A percentile compares a stretch with the other conserved stretches of the same genome.
Conservation (phyloP, 805 yeast species). For the Clavispora fructus region DNA sequence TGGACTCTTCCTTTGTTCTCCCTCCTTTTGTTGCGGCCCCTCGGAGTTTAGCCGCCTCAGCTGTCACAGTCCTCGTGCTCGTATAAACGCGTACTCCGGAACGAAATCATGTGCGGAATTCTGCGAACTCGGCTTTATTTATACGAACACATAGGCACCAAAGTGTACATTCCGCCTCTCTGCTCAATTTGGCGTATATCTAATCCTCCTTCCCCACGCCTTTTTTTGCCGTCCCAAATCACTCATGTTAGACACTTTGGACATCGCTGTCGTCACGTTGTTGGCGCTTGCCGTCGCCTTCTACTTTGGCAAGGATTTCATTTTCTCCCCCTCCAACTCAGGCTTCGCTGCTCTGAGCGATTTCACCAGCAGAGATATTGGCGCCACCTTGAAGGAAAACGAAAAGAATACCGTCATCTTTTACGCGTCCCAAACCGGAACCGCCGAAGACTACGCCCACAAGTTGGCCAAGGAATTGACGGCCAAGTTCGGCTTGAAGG, state of each 20-base stretch:
- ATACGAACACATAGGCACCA: background rate
- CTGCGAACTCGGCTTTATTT: background rate
- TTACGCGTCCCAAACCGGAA: constrained; percentile 96
- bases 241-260: constrained; percentile 69
- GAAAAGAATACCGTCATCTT: constrained; percentile 75
- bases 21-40: too few species aligned
- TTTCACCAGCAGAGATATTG: constrained; percentile 47
- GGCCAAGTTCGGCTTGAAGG: constrained; percentile 71
- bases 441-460: constrained; percentile 94
- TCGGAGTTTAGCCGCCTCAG: too few species aligned
- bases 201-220: background rate
- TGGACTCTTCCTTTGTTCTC: background rate
- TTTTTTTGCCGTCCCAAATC: background rate
- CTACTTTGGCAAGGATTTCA: constrained; percentile 59
- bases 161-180: background rate
- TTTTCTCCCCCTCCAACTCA: constrained; percentile 31
- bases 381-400: constrained; percentile 51
- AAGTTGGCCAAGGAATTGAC: constrained; percentile 86
- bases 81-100: background rate
- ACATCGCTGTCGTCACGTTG: constrained; percentile 60
- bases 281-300: constrained; percentile 61
- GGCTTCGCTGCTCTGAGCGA: constrained; percentile 25
- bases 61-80: background rate
- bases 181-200: background rate
- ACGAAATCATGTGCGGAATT: background rate